Base-by-base conservation (phyloP, 1,284 basidiomycete genomes). In the Fistulina hepatica region DNA sequence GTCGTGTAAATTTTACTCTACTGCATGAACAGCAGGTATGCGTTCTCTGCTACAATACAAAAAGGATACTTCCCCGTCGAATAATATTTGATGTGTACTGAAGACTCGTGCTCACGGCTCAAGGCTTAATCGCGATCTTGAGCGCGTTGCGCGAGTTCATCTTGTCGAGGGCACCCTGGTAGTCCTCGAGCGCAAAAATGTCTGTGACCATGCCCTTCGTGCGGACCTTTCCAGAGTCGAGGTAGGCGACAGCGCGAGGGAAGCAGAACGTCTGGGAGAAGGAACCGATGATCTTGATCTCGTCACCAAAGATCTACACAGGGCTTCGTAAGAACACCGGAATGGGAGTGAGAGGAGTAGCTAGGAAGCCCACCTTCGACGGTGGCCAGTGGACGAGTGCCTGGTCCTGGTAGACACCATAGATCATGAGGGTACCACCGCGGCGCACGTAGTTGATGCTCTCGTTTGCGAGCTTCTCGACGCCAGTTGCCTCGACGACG, bases 251-350 rank as follows among this genome's bases (percentile, higher is more conserved):
- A 6, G 88, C 84, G 33, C 88, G 78, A 39, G 86, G 83, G 72
- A 92, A 90, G 62, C 85, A 90, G 60, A 73, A 75, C 6, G 76
- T 80, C 54, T 90, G 86, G 8, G 83, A 79, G 62, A 89, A 89
- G 2, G 84, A 89, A 22, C 84, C 84, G 47, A 89, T 81, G 51
- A 90, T 85, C 80, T 82, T 79, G 40, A 32, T 43, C 33, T 40
- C 40, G 43, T 36, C 40, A 10, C 44, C 42, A 30, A 43, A 40
- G 38, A 45, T 44, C 39, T 39, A 32, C 17, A 17, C 4, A 19
- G n/a, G n/a, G n/a, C 33, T 31, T 25, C 24, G 24, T 25, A 9
- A 27, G 17, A n/a, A 12, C 21, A 15, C 9, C 12, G 21, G 12
- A 21, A 22, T 16, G 19, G 36, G 4, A 26, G 34, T 22, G 20